Evolutionary conservation across 2,329 filamentous ascomycete genomes (phyloP).

Genomic region (Neofusicoccum cordaticola): DNA sequence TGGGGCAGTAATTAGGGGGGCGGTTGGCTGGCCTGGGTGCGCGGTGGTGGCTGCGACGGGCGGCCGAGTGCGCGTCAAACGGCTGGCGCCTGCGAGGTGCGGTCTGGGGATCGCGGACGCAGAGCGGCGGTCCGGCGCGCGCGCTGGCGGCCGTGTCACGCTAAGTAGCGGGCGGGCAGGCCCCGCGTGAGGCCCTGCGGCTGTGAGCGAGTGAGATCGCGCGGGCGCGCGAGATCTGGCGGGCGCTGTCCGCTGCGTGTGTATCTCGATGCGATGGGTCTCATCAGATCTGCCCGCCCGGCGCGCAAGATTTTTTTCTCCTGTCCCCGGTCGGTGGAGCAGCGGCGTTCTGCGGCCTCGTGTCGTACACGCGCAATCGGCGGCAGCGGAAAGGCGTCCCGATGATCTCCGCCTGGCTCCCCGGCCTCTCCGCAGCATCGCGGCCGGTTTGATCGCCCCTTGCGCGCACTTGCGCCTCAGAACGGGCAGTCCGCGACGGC

Average conservation of each 20-base stretch:
- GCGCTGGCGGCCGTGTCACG: neutral
- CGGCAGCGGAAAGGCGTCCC: constrained; percentile 8
- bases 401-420: constrained; percentile 12
- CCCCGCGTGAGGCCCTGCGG: neutral
- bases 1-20: neutral
- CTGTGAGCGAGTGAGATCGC: constrained; percentile 3
- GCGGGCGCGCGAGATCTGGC: neutral
- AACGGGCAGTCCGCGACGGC: neutral
- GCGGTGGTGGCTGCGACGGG: neutral
- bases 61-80: neutral
- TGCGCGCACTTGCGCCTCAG: neutral
- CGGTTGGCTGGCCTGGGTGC: neutral
- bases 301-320: neutral
- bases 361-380: constrained; percentile 2
- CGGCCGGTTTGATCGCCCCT: neutral
- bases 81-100: neutral
- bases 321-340: constrained; percentile 7
- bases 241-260: neutral
- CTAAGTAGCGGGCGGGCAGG: neutral
- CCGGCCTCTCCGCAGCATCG: constrained; percentile 9
- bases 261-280: constrained; percentile 15
- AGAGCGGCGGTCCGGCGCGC: neutral
- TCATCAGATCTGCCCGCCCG: constrained; percentile 9
- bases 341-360: neutral
- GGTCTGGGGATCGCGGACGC: constrained; percentile 2